A percentile compares a stretch with the other conserved stretches of the same genome.
These are phyloP conservation scores for Lentinula novae-zelandiae DNA, from an alignment of 1,284 basidiomycete species.

Conservation along the genomic window DNA sequence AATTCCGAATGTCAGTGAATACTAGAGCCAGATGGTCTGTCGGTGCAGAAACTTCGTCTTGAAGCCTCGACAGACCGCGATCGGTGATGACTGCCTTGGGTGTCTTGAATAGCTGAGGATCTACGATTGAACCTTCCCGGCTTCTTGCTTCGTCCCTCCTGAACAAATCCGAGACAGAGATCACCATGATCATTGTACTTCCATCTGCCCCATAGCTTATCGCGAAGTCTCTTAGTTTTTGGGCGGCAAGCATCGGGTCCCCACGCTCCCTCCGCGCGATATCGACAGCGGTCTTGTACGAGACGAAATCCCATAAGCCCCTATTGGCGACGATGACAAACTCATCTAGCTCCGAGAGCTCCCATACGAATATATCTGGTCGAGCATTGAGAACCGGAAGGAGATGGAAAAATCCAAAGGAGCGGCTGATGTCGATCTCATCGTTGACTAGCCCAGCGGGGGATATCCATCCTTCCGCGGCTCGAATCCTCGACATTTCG, in stretches of 20 bases:
- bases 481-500: constrained; percentile 85
- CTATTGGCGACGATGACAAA: constrained; percentile 96
- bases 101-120: constrained; percentile 35
- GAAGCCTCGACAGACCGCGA: constrained; percentile 56
- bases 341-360: constrained; percentile 86
- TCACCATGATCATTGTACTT: constrained; percentile 98
- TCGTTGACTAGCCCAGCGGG: constrained; percentile 94
- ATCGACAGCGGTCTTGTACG: constrained; percentile 95
- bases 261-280: constrained; percentile 84
- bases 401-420: constrained; percentile 93
- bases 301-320: constrained; percentile 92
- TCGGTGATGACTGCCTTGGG: constrained; percentile 49
- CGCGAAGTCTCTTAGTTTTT: constrained; percentile 95
- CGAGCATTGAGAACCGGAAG: constrained; percentile 90
- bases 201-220: constrained; percentile 96
- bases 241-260: constrained; percentile 96
- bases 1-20: constrained; percentile 98
- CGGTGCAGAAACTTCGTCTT: constrained; percentile 85
- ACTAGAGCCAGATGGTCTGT: constrained; percentile 90
- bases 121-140: constrained; percentile 40
- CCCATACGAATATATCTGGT: constrained; percentile 73
- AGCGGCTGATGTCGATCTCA: constrained; percentile 86
- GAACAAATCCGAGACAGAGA: constrained; percentile 83
- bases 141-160: constrained; percentile 37
- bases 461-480: constrained; percentile 95